Evolutionary conservation across 768 basidiomycete species (phyloP).

Genomic region (Termitomyces sp.): DNA sequence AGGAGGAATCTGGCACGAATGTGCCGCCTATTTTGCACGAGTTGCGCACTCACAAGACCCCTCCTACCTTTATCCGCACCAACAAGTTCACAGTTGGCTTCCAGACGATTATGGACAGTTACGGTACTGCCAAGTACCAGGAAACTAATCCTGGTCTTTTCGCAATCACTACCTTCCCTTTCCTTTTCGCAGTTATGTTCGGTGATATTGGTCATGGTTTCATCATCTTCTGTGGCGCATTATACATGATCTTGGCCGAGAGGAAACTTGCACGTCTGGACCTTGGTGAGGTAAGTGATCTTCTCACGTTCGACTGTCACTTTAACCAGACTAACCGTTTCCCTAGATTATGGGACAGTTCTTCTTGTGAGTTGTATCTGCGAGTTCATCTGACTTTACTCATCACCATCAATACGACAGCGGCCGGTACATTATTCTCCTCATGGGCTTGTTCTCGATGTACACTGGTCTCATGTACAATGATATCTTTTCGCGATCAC

Average conservation of each 20-base stretch:
- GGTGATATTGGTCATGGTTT: conserved; percentile 97
- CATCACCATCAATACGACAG: conserved; percentile 37
- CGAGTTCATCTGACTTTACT: conserved; percentile 3
- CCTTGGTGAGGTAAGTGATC: conserved; percentile 62
- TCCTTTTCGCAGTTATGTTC: conserved; percentile 99
- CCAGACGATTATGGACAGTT: conserved; percentile 98
- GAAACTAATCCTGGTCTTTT: conserved; percentile 97
- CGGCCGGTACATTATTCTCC: conserved; percentile 95
- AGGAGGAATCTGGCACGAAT: conserved; percentile 90
- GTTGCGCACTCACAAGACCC: conserved; percentile 83
- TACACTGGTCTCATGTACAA: conserved; percentile 99
- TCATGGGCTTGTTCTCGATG: conserved; percentile 97
- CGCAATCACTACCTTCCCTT: conserved; percentile 91
- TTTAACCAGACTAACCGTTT: neutral
- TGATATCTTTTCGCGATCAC: conserved; percentile 94
- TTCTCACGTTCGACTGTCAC: neutral
- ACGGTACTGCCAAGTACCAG: conserved; percentile 92
- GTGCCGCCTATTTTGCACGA: conserved; percentile 92
- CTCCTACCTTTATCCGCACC: conserved; percentile 92
- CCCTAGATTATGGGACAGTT: conserved; percentile 78
- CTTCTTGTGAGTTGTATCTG: conserved; percentile 73
- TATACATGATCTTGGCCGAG: conserved; percentile 87
- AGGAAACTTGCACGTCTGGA: conserved; percentile 68
- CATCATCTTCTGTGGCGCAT: conserved; percentile 72
- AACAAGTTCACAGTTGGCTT: conserved; percentile 97